Evolutionary conservation across 331 rosid species (phyloP), one percentile per base, ranked within the genome.

Genomic region (Malus hybrid): DNA sequence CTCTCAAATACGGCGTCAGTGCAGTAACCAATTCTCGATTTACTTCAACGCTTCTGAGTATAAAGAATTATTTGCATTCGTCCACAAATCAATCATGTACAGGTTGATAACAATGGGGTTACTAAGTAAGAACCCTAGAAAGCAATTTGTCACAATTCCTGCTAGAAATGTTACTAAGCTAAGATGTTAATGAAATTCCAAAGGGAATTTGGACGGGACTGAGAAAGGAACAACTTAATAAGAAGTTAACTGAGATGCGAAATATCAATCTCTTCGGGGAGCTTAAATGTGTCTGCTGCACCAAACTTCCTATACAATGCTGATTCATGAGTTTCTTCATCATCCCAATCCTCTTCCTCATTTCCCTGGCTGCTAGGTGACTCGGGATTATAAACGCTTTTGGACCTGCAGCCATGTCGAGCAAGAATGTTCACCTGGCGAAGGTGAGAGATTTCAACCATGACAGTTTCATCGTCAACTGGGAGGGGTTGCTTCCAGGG

Each of bases 401-500:
- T 86, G 7, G 97, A 56, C 80, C 69, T 85, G 73, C 92, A 84
- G 29, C 71, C 90, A 68, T 66, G 84, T 59, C 87, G 83, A 8
- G 99, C 99, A 32, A 95, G 97, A 87, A 95, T 90, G 85, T 92
- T 89, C 79, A 95, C 99, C 87, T 95, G 99, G 69, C 91, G 87
- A 67, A 83, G 97, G 84, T 83, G 93, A 63, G 99, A 90, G 78
- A 95, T 92, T 83, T 95, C 99, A 2, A 95, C 91, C 67, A 84
- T 81, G 50, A 94, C 90, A 27, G 96, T 89, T 42, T 92, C 96
- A 48, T 93, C 93, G 46, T 91, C 91, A 28, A 71, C 84, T 12
- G 99, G 97, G 70, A 95, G 88, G 57, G 97, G 97, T 80, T 95
- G 99, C 80, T 90, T 95, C 99, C 99, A 95, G 32, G 99, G 97